Evolutionary conservation across 208 protist genomes (phyloP).

Genomic region (Wallacemonas sp.): DNA sequence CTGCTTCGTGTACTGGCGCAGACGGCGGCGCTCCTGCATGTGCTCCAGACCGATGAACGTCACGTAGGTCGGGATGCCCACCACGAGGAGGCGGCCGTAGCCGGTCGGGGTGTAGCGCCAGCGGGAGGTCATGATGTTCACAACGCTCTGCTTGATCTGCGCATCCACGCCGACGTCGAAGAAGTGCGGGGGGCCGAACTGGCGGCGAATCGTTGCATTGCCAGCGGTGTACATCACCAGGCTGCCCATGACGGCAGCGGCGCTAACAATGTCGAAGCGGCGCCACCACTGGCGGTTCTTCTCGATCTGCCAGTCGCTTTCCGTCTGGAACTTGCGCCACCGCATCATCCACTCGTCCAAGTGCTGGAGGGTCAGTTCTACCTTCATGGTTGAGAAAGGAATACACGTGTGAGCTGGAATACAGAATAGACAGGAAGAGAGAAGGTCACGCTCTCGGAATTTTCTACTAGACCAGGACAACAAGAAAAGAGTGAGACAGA

Average conservation of each 20-base stretch:
- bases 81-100: slow-evolving; percentile 75
- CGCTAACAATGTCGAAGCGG: slow-evolving; percentile 52
- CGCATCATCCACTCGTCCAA: slow-evolving; percentile 93
- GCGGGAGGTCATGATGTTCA: slow-evolving; percentile 57
- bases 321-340: slow-evolving; percentile 90
- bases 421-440: slow-evolving; percentile 8
- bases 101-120: slow-evolving; percentile 87
- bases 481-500: slow-evolving; percentile 10
- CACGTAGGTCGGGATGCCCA: slow-evolving; percentile 76
- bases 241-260: slow-evolving; percentile 43
- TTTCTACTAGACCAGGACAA: slow-evolving; percentile 4
- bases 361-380: slow-evolving; percentile 88
- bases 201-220: slow-evolving; percentile 66
- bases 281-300: slow-evolving; percentile 88
- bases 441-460: neutral
- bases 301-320: slow-evolving; percentile 90
- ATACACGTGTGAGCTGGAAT: neutral
- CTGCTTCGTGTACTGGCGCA: slow-evolving; percentile 72
- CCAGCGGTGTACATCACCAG: slow-evolving; percentile 76
- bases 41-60: slow-evolving; percentile 75
- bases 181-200: slow-evolving; percentile 87
- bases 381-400: slow-evolving; percentile 46
- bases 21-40: slow-evolving; percentile 69
- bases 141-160: slow-evolving; percentile 61
- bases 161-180: slow-evolving; percentile 84